Conservation (phyloP, 2,329 filamentous ascomycete species). For the Aspergillus sp. region DNA sequence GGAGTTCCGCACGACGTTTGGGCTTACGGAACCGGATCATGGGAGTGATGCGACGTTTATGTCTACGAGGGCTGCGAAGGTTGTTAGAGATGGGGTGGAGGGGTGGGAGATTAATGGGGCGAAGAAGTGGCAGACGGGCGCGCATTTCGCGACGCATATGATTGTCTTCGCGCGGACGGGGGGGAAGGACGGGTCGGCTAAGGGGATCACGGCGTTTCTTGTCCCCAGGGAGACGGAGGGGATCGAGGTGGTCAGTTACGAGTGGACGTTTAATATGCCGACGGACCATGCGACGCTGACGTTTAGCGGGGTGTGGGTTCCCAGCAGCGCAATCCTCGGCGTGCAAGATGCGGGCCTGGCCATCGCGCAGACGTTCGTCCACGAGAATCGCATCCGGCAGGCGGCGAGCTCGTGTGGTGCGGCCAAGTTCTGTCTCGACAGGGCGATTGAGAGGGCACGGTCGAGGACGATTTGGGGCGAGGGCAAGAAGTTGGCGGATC, state of each 20-base stretch:
- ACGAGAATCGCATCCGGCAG: constrained; percentile 69
- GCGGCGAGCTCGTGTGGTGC: constrained; percentile 57
- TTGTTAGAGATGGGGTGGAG: constrained; percentile 36
- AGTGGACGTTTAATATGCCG: constrained; percentile 71
- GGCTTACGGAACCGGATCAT: constrained; percentile 65
- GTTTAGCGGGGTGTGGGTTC: constrained; percentile 62
- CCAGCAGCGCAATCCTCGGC: constrained; percentile 43
- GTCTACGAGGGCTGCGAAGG: constrained; percentile 56
- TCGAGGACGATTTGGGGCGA: constrained; percentile 46
- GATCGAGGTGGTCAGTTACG: constrained; percentile 60
- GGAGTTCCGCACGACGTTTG: constrained; percentile 63
- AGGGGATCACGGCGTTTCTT: constrained; percentile 66
- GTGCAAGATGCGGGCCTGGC: constrained; percentile 59
- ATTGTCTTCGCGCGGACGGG: constrained; percentile 65
- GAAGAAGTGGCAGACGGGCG: constrained; percentile 70
- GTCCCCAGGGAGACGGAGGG: constrained; percentile 59
- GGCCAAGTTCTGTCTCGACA: constrained; percentile 63
- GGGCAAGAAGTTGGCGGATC: constrained; percentile 40
- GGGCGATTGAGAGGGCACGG: constrained; percentile 61
- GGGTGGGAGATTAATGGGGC: constrained; percentile 57
- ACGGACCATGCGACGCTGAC: constrained; percentile 67
- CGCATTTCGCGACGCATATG: constrained; percentile 65
- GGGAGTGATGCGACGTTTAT: constrained; percentile 68
- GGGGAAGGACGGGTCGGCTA: constrained; percentile 56
- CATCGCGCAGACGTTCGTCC: constrained; percentile 68